Base-by-base conservation (phyloP, 768 basidiomycete genomes). In the Tulasnella sp. region DNA sequence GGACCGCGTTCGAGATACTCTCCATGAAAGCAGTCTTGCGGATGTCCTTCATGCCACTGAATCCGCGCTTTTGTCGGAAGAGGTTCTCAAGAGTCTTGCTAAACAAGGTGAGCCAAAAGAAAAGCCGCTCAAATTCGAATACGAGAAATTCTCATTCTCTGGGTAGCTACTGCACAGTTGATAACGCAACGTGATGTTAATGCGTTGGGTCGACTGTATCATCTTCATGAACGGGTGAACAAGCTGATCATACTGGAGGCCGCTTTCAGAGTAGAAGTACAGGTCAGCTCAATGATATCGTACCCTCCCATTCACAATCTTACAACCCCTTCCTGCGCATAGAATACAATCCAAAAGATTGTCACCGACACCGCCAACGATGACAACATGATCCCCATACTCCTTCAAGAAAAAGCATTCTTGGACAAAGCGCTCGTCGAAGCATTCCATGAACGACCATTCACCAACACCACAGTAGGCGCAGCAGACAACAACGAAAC, bases 351-450 rank as follows among this genome's bases (percentile, higher is more conserved):
- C 1, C 64, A 71, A 47, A 57, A 60, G n/a, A 80, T 90, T 53
- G 81, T 90, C 53, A 74, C 72, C 41, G 79, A 86, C 58, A 56
- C 58, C 3, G 65, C 66, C 4, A 67, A 66, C 12, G 89, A 90
- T 48, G 86, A 84, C 9, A 69, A 74, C 16, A 90, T 92, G 86
- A 80, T 92, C 3, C 69, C 75, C 16, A 69, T 73, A 16, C 73
- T 92, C 0, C 72, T 90, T 31, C 66, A 74, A 7, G 77, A 85
- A 67, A 86, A 83, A 60, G 60, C 69, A 5, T 70, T 75, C 31
- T 72, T 74, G 2, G 76, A 83, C 57, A 60, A 62, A 0, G 65
- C 75, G 4, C 69, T 81, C 32, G 59, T 59, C 4, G 62, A 64
- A 0, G 71, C 76, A 33, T 87, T 88, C 63, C 58, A 72, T 15